Conservation (phyloP, 1,139 yeast genomes). For the Zhuliangozyma blackwelliae region DNA sequence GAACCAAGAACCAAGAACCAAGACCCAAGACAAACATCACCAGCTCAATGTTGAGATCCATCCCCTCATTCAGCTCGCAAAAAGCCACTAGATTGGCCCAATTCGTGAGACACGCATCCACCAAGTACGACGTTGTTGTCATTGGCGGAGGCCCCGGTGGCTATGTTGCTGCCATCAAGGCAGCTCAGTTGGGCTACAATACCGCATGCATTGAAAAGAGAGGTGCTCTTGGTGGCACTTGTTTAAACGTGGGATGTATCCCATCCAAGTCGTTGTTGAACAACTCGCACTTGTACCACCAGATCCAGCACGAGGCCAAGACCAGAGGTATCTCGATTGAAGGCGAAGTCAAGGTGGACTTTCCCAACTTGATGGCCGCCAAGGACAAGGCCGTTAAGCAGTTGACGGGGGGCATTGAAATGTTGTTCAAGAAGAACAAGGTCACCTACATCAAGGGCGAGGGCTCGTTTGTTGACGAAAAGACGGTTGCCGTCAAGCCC, state of each 20-base stretch:
- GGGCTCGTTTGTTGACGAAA: conserved; percentile 83
- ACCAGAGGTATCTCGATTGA: conserved; percentile 85
- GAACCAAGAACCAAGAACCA: no score
- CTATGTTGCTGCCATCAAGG: conserved; percentile 96
- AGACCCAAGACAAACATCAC: no score
- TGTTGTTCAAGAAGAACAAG: conserved; percentile 92
- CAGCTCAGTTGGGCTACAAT: conserved; percentile 91
- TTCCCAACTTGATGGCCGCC: conserved; percentile 80
- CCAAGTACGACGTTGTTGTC: conserved; percentile 82
- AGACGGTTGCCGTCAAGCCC: conserved; percentile 75
- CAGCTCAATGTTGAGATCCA: no score
- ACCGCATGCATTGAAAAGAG: conserved; percentile 97
- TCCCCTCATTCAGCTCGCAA: no score
- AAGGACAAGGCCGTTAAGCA: conserved; percentile 88
- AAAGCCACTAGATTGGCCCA: conserved; percentile 9
- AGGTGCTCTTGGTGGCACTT: conserved; percentile 95
- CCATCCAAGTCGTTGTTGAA: conserved; percentile 95
- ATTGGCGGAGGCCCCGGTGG: conserved; percentile 99
- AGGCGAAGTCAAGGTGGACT: conserved; percentile 69
- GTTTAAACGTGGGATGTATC: conserved; percentile 97
- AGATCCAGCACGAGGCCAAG: conserved; percentile 78
- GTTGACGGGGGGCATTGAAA: conserved; percentile 89
- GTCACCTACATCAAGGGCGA: conserved; percentile 92
- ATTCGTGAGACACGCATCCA: conserved; percentile 36
- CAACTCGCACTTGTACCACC: conserved; percentile 92